Evolutionary conservation across 1,139 yeast genomes (phyloP), one percentile per base, ranked within the genome.

Genomic region (Hyphopichia wangnamkhiaoensis): DNA sequence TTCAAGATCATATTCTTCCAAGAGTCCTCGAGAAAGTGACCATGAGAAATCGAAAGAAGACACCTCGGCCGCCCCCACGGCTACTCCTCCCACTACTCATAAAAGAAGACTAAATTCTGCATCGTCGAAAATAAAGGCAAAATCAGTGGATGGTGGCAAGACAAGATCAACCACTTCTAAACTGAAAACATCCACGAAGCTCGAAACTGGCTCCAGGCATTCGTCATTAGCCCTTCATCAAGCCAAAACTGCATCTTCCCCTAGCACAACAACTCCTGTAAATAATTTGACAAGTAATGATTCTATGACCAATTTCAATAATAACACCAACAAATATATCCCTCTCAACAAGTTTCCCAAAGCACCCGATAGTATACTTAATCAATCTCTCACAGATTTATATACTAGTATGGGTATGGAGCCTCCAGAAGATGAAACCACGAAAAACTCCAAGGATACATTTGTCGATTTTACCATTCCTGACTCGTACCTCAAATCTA

Each of bases 71-170:
- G 24, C n/a, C 10, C 31, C 19, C 12, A 17, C 28, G 7, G 6
- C 34, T 24, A 4, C 34, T 21, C 19, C 34, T 13, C 21, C 31
- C 16, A 5, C 31, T 5, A 12, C 31, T 13, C 14, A 14, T 19
- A 29, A 32, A 23, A 21, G 34, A 21, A 32, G 34, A 32, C 10
- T 37, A 33, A 24, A 16, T 24, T 5, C 35, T 4, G 61, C 90
- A 97, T 63, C 90, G 96, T 40, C 84, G 91, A 58, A 91, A 91
- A 23, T 88, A 95, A 1, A 94, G 86, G 60, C 91, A 97, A 55
- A 91, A 91, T 51, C 98, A 78, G 34, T 87, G 71, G 45, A 91
- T 83, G 8, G 97, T 70, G 10, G 65, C 20, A 12, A 13, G 25
- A 5, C 13, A 5, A 31, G 14, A 12, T 15, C 25, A 21, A 19